Percentiles rank a stretch among this genome's conserved stretches.
Evolutionary conservation across 805 yeast species (phyloP).

Genomic region (Nakazawaea populi): DNA sequence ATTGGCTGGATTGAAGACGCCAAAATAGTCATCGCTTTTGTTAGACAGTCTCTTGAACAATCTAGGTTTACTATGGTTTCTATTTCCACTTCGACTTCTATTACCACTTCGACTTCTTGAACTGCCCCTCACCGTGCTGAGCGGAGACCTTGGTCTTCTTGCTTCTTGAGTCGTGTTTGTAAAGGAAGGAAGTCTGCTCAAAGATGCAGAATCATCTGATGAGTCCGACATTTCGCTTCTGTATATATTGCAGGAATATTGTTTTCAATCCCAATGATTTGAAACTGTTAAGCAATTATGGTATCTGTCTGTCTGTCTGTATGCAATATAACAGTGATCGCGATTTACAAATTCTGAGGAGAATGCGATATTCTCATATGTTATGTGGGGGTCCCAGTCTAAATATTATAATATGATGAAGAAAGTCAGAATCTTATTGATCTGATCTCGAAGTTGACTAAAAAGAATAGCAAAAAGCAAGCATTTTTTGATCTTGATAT

Average conservation of each 20-base stretch:
- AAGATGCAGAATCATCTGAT: slow-evolving; percentile 2
- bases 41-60: background rate
- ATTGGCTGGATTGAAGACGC: background rate
- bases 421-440: too few species aligned
- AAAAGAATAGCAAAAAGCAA: background rate
- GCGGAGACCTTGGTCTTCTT: slow-evolving; percentile 4
- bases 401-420: too few species aligned
- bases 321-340: too few species aligned
- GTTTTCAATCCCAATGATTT: too few species aligned
- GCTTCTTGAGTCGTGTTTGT: background rate
- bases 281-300: too few species aligned
- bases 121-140: background rate
- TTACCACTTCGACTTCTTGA: slow-evolving; percentile 10
- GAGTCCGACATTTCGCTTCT: slow-evolving; percentile 2
- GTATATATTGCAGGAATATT: background rate
- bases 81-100: slow-evolving; percentile 2
- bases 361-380: too few species aligned
- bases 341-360: too few species aligned
- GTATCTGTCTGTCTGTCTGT: too few species aligned
- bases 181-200: background rate
- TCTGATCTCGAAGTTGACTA: too few species aligned
- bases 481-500: background rate
- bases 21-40: slow-evolving; percentile 1
- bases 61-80: background rate
- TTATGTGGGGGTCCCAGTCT: too few species aligned